Percentiles rank a stretch among this genome's conserved stretches.
Conservation (phyloP, 352 stramenopile species). For the Globisporangium uncinulatum region DNA sequence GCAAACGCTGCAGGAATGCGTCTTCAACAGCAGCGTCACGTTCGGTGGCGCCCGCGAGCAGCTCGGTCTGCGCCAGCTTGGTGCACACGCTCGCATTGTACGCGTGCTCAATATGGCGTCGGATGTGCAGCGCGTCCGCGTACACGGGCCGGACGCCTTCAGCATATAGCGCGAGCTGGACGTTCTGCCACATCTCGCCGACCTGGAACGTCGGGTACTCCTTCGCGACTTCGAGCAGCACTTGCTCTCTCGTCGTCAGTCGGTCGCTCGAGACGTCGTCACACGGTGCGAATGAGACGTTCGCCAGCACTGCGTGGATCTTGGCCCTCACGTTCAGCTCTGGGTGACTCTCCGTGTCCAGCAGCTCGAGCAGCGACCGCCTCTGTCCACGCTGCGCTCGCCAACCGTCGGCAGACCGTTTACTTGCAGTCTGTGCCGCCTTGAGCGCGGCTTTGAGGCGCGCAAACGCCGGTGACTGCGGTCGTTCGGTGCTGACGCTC, state of each 20-base stretch:
- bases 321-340: slow-evolving; percentile 69
- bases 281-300: slow-evolving; percentile 38
- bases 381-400: neutral
- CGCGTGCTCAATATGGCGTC: slow-evolving; percentile 60
- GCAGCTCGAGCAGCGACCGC: slow-evolving; percentile 25
- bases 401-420: no score
- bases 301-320: slow-evolving; percentile 60
- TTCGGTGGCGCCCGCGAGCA: slow-evolving; percentile 23
- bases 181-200: slow-evolving; percentile 72
- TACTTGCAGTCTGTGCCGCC: slow-evolving; percentile 24
- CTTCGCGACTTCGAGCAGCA: slow-evolving; percentile 70
- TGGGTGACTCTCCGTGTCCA: slow-evolving; percentile 27
- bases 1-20: slow-evolving; percentile 44
- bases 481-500: slow-evolving; percentile 16
- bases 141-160: slow-evolving; percentile 67
- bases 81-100: slow-evolving; percentile 66
- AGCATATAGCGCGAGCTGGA: slow-evolving; percentile 53
- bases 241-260: slow-evolving; percentile 39
- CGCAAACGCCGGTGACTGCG: slow-evolving; percentile 59
- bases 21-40: slow-evolving; percentile 20
- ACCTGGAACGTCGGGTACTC: slow-evolving; percentile 64
- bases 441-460: slow-evolving; percentile 65
- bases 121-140: slow-evolving; percentile 69
- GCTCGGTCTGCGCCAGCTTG: slow-evolving; percentile 51
- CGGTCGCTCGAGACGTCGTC: slow-evolving; percentile 12